Percentiles rank a stretch among this genome's conserved stretches.
phyloP scores from a whole-genome alignment of 2,329 filamentous ascomycete species.

The Mollisiaceae sp. region DNA sequence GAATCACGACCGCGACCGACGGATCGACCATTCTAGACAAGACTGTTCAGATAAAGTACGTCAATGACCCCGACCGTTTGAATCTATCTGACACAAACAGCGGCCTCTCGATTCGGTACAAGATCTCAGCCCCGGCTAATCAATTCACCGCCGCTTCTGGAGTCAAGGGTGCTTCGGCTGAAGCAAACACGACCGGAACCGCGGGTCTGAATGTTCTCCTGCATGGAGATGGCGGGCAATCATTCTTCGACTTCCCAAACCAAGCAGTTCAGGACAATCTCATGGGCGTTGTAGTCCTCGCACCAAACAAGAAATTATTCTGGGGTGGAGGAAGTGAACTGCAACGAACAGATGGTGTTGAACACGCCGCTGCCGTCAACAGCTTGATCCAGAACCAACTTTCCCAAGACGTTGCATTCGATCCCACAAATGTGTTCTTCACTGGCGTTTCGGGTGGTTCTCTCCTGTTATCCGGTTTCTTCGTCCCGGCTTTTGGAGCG shows the following conservation, averaged over 20 bases:
- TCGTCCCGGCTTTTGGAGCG: conserved; percentile 55
- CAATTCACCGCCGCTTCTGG: conserved; percentile 57
- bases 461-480: conserved; percentile 60
- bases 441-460: conserved; percentile 62
- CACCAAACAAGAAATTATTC: conserved; percentile 59
- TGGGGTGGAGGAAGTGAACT: conserved; percentile 61
- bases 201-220: conserved; percentile 60
- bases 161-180: conserved; percentile 39
- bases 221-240: conserved; percentile 64
- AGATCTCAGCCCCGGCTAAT: conserved; percentile 58
- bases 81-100: conserved; percentile 41
- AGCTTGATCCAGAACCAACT: conserved; percentile 56
- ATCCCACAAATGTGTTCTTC: conserved; percentile 58
- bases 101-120: conserved; percentile 59
- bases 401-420: conserved; percentile 58
- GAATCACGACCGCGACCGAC: conserved; percentile 50
- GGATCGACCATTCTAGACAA: conserved; percentile 61
- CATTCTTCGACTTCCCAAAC: conserved; percentile 80
- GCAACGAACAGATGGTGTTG: conserved; percentile 58
- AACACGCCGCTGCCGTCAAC: conserved; percentile 60
- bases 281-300: conserved; percentile 76
- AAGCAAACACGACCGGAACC: neutral
- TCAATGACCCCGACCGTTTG: neutral
- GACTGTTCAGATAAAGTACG: conserved; percentile 59
- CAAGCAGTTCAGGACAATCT: conserved; percentile 75